phyloP scores from a whole-genome alignment of 495 filamentous ascomycete genomes.

The Tirmania nivea region DNA sequence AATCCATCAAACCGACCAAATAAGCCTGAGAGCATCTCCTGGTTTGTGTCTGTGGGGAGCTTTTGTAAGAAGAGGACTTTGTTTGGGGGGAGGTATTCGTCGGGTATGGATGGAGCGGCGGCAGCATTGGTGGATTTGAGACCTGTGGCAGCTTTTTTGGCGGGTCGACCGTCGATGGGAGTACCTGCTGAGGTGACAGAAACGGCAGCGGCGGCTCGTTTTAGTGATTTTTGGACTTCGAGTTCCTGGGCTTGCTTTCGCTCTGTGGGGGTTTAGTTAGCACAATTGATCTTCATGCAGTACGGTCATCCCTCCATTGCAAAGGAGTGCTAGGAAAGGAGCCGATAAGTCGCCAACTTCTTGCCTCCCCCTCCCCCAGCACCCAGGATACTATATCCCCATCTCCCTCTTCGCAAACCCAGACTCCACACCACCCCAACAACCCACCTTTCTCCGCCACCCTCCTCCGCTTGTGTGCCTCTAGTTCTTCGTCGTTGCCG shows the following conservation, averaged over 20 bases:
- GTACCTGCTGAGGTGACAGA: constrained; percentile 22
- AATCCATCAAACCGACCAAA: constrained; percentile 89
- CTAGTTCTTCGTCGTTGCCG: constrained; percentile 60
- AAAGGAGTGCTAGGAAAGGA: neutral
- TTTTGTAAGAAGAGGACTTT: constrained; percentile 94
- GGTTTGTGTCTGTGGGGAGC: constrained; percentile 65
- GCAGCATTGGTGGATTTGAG: constrained; percentile 50
- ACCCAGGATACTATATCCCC: too few species aligned
- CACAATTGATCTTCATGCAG: neutral
- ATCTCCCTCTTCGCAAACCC: too few species aligned
- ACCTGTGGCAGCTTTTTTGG: constrained; percentile 54
- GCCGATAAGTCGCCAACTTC: neutral
- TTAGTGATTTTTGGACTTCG: constrained; percentile 64
- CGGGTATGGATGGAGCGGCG: constrained; percentile 60
- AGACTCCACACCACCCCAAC: too few species aligned
- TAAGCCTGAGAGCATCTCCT: constrained; percentile 53
- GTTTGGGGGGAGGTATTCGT: constrained; percentile 94
- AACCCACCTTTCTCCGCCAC: constrained; percentile 73
- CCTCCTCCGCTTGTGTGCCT: constrained; percentile 64
- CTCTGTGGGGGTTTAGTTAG: constrained; percentile 30
- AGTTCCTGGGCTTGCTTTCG: constrained; percentile 72
- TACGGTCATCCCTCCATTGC: too few species aligned
- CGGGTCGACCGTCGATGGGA: constrained; percentile 32
- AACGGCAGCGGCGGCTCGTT: constrained; percentile 38
- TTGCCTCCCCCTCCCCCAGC: too few species aligned